Percentiles rank a stretch among this genome's conserved stretches.
Evolutionary conservation across 1,139 yeast genomes (phyloP).

Genomic region (Citeromyces siamensis): DNA sequence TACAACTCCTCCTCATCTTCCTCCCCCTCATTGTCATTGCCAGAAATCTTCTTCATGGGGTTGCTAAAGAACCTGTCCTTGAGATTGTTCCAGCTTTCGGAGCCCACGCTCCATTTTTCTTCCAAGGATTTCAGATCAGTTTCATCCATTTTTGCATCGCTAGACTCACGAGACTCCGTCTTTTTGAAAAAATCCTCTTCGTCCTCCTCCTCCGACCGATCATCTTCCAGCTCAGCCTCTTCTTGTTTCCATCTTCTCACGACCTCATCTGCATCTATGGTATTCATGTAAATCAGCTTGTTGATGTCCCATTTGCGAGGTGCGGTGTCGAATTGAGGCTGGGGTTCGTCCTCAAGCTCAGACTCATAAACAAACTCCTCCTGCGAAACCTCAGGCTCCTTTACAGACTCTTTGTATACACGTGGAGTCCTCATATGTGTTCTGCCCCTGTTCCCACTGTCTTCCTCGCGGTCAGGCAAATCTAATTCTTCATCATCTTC

Average conservation of each 20-base stretch:
- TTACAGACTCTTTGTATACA: constrained; percentile 26
- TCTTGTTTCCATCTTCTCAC: constrained; percentile 62
- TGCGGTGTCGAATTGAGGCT: constrained; percentile 21
- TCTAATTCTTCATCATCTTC: constrained; percentile 28
- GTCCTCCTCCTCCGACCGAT: constrained; percentile 25
- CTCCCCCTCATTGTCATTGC: constrained; percentile 25
- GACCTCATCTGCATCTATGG: constrained; percentile 65
- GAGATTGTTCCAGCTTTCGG: constrained; percentile 32
- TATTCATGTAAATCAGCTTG: constrained; percentile 67
- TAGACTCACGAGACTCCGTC: constrained; percentile 20
- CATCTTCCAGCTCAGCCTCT: constrained; percentile 23
- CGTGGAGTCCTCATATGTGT: constrained; percentile 44
- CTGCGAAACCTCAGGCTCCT: constrained; percentile 28
- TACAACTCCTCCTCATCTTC: constrained; percentile 82
- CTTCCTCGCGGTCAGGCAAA: constrained; percentile 12
- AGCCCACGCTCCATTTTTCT: constrained; percentile 31
- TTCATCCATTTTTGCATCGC: constrained; percentile 17
- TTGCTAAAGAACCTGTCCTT: constrained; percentile 57
- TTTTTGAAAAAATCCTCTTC: constrained; percentile 54
- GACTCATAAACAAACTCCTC: constrained; percentile 30
- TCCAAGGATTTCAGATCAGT: constrained; percentile 38
- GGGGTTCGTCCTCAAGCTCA: constrained; percentile 23
- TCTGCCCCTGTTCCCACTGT: constrained; percentile 40
- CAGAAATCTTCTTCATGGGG: constrained; percentile 35
- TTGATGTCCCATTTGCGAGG: constrained; percentile 66